Evolutionary conservation across 257 asterid species (phyloP).

Genomic region (Buddleja alternifolia): DNA sequence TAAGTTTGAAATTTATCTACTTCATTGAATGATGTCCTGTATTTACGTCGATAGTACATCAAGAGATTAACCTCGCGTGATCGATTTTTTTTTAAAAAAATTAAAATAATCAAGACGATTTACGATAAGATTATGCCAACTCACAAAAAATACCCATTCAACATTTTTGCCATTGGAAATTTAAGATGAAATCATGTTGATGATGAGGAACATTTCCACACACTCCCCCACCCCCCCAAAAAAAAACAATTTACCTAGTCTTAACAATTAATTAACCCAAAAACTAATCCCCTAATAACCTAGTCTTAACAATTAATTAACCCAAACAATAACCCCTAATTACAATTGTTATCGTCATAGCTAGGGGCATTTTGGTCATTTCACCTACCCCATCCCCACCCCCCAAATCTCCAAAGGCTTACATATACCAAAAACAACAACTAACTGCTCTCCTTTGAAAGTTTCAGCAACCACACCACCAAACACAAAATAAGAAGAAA

Average conservation of each 20-base stretch:
- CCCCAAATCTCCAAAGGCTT: slow-evolving; percentile 21
- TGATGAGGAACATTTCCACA: slow-evolving; percentile 30
- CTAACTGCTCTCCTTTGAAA: slow-evolving; percentile 68
- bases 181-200: slow-evolving; percentile 11
- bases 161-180: slow-evolving; percentile 1
- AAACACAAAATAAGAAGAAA: slow-evolving; percentile 29
- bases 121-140: slow-evolving; percentile 11
- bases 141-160: slow-evolving; percentile 25
- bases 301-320: slow-evolving; percentile 11
- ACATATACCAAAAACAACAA: slow-evolving; percentile 42
- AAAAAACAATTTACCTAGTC: neutral
- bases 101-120: too few relatives aligned
- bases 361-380: slow-evolving; percentile 34
- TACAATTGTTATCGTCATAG: neutral
- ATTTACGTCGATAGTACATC: too few relatives aligned
- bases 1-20: too few relatives aligned
- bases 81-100: too few relatives aligned
- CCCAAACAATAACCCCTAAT: neutral
- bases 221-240: too few relatives aligned
- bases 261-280: neutral
- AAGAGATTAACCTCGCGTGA: too few relatives aligned
- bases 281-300: neutral
- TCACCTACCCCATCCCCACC: too few relatives aligned
- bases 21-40: too few relatives aligned
- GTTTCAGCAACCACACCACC: slow-evolving; percentile 57